phyloP scores from a whole-genome alignment of 495 filamentous ascomycete species.

The Cairneyella variabilis region DNA sequence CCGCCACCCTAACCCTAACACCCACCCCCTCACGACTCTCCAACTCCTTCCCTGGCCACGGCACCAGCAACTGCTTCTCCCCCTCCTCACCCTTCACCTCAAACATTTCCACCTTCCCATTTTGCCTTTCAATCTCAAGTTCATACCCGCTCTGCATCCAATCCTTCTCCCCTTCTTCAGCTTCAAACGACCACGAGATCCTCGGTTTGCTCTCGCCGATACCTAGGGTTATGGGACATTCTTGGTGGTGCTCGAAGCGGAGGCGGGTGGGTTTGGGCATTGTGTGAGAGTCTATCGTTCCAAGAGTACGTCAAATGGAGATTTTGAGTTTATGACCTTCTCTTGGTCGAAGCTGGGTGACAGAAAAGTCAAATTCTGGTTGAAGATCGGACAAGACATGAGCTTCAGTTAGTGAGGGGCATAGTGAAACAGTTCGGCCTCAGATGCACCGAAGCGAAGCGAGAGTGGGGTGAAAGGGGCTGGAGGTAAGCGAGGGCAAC shows the following conservation, averaged over 20 bases:
- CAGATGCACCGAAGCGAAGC: no score
- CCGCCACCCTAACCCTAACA: slow-evolving; percentile 38
- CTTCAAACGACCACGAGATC: slow-evolving; percentile 14
- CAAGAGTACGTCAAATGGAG: background rate
- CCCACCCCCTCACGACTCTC: slow-evolving; percentile 35
- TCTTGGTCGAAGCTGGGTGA: background rate
- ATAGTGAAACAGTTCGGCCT: no score
- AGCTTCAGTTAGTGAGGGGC: no score
- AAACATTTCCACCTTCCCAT: background rate
- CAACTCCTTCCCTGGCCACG: slow-evolving; percentile 42
- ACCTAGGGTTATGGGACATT: slow-evolving; percentile 4
- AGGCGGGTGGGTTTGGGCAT: background rate
- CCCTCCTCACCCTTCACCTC: background rate
- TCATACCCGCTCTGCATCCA: slow-evolving; percentile 36
- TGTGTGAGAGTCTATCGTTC: no score
- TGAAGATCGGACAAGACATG: no score
- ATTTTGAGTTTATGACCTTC: background rate
- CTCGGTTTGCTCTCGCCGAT: slow-evolving; percentile 15
- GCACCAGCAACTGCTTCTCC: slow-evolving; percentile 38
- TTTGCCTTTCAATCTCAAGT: slow-evolving; percentile 21
- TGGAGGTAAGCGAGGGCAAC: no score
- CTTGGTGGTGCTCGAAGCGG: slow-evolving; percentile 14
- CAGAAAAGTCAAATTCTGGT: no score
- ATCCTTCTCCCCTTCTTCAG: slow-evolving; percentile 6
- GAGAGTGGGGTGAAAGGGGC: no score